These are phyloP conservation scores for Acaromyces ingoldii DNA, from an alignment of 1,284 basidiomycete species.

Conservation along the genomic window DNA sequence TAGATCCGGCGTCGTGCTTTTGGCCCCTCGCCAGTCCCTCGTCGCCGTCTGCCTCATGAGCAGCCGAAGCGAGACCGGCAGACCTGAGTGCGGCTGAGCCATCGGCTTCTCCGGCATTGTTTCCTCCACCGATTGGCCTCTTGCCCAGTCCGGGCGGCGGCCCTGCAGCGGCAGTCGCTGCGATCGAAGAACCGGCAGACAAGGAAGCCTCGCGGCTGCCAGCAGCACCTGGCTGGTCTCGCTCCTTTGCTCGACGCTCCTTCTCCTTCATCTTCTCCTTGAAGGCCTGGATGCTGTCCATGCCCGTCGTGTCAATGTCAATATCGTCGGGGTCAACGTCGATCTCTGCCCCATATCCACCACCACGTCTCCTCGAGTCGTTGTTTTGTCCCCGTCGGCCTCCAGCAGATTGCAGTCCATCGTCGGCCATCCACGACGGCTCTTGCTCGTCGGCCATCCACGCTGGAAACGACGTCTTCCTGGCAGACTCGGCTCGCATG, in stretches of 20 bases:
- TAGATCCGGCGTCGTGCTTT: too few species aligned
- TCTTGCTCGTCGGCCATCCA: slow-evolving; percentile 61
- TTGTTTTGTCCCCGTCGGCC: slow-evolving; percentile 61
- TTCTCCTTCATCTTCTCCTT: slow-evolving; percentile 80
- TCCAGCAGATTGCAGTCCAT: slow-evolving; percentile 53
- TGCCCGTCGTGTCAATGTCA: slow-evolving; percentile 42
- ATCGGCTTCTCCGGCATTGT: neutral
- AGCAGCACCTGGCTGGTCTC: neutral
- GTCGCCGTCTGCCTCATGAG: too few species aligned
- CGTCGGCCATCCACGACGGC: slow-evolving; percentile 88
- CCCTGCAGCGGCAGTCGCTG: neutral
- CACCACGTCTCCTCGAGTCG: neutral
- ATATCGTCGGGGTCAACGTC: slow-evolving; percentile 3
- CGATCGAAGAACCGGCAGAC: neutral
- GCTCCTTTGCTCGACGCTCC: slow-evolving; percentile 58
- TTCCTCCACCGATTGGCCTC: neutral
- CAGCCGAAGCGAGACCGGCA: too few species aligned
- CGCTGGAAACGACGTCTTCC: slow-evolving; percentile 13
- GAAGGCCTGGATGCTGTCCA: slow-evolving; percentile 83
- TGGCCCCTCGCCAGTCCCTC: too few species aligned
- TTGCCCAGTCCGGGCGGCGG: slow-evolving; percentile 8
- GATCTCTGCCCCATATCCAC: slow-evolving; percentile 1
- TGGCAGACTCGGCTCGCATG: neutral
- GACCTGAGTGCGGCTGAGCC: neutral
- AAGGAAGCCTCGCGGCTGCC: neutral